Evolutionary conservation across 148 eudicot genomes (phyloP), one percentile per base, ranked within the genome.

Genomic region (Camellia japonica): DNA sequence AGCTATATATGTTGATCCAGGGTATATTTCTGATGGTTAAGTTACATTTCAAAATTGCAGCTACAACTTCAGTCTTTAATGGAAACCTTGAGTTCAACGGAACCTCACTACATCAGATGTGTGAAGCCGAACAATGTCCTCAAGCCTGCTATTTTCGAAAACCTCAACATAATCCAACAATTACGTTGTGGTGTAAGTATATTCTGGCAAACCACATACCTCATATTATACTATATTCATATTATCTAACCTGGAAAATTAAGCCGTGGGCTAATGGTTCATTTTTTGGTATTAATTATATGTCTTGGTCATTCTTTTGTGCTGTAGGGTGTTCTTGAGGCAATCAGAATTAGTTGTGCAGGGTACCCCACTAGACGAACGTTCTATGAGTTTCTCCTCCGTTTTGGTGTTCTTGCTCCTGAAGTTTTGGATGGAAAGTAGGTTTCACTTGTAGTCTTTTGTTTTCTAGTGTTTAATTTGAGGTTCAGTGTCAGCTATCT

Each of bases 101-200:
- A 97, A 82, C 99, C 99, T 88, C 97, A 97, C 86, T 97, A 97
- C 86, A 97, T 97, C 85, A 91, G 99, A 90, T 97, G 99, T 89
- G 98, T 97, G 84, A 97, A 97, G 88, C 99, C 99, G 54, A 97
- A 97, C 84, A 94, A 90, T 85, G 88, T 89, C 51, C 87, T 97
- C 81, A 97, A 90, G 91, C 99, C 99, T 81, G 93, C 90, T 83
- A 94, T 97, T 62, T 97, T 97, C 84, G 99, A 97, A 87, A 97
- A 93, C 77, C 65, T 87, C 84, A 97, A 94, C 81, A 85, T 97
- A 60, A 94, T 97, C 75, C 93, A 91, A 74, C 99, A 97, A 83
- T 79, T 97, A 78, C 95, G 99, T 1, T 97, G 99, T 91, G 99
- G 99, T 86, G 99, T 97, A 87, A 97, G 99, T 90, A 84, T 69